Evolutionary conservation across 805 yeast species (phyloP).

Genomic region (Spathaspora hagerdaliae): DNA sequence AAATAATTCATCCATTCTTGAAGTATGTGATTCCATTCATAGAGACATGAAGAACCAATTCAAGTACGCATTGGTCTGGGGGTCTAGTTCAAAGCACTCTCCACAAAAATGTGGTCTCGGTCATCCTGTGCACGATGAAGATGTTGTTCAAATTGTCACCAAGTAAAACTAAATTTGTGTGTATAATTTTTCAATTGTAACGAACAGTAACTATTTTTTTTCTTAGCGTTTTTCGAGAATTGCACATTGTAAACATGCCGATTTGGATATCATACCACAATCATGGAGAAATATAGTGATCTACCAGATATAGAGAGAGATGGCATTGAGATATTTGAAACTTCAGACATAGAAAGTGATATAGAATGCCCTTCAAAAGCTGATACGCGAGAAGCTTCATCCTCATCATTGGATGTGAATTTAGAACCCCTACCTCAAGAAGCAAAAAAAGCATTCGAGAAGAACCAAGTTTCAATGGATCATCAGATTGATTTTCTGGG

Average conservation of each 20-base stretch:
- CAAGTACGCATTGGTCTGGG: slow-evolving; percentile 96
- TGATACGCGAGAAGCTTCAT: background rate
- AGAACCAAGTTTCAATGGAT: background rate
- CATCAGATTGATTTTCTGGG: slow-evolving; percentile 38
- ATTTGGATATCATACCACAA: background rate
- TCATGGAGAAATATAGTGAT: slow-evolving; percentile 7
- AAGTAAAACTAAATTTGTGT: slow-evolving; percentile 41
- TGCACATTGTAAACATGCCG: background rate
- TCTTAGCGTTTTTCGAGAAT: background rate
- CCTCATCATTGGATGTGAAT: background rate
- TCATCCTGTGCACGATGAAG: slow-evolving; percentile 86
- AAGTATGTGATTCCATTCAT: slow-evolving; percentile 88
- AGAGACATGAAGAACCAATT: slow-evolving; percentile 88
- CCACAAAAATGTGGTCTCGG: slow-evolving; percentile 94
- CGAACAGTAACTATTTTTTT: no score
- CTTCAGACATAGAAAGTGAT: slow-evolving; percentile 42
- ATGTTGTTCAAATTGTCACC: slow-evolving; percentile 86
- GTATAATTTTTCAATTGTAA: no score
- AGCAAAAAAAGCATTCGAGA: slow-evolving; percentile 2
- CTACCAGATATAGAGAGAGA: slow-evolving; percentile 18
- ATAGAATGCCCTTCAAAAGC: background rate
- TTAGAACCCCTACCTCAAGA: slow-evolving; percentile 9
- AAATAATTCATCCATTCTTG: slow-evolving; percentile 70
- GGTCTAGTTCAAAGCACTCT: slow-evolving; percentile 88
- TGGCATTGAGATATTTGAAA: slow-evolving; percentile 39